These are phyloP conservation scores for Globisporangium nagaii DNA, from an alignment of 352 stramenopile species.

Conservation along the genomic window DNA sequence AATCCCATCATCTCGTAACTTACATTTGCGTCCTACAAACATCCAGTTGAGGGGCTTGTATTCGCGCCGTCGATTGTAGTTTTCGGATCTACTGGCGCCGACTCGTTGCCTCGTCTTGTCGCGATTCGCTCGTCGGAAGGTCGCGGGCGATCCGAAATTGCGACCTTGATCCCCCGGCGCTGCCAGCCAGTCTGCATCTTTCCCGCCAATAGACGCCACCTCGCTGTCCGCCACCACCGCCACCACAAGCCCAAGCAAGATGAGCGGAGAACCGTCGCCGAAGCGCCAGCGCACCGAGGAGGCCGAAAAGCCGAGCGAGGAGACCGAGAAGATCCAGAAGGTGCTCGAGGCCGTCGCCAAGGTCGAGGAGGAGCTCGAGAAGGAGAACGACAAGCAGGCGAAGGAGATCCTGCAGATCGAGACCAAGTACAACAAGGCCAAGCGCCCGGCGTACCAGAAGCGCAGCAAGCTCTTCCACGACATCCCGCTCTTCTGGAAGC, in stretches of 20 bases:
- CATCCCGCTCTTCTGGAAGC: constrained; percentile 76
- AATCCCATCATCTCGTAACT: too few species aligned
- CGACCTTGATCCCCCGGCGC: background rate
- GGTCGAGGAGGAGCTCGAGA: constrained; percentile 62
- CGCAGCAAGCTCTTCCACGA: constrained; percentile 52
- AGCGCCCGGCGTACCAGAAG: constrained; percentile 62
- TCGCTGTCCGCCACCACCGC: background rate
- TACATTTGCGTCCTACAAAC: too few species aligned
- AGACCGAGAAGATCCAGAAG: constrained; percentile 45
- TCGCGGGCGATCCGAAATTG: background rate
- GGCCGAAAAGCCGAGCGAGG: constrained; percentile 18
- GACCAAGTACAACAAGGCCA: constrained; percentile 69
- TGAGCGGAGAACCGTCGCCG: constrained; percentile 50
- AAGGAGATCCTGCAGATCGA: constrained; percentile 68
- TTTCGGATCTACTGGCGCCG: background rate
- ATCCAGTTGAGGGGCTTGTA: too few species aligned
- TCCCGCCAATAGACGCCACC: background rate
- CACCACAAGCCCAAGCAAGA: constrained; percentile 11
- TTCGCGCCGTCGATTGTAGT: too few species aligned
- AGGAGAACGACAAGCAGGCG: constrained; percentile 54
- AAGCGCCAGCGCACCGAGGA: constrained; percentile 76
- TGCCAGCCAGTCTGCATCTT: background rate
- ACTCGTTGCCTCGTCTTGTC: background rate
- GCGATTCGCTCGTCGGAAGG: background rate
- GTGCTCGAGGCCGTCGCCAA: constrained; percentile 41